These are phyloP conservation scores for Pythium periplocum DNA, from an alignment of 352 stramenopile genomes.

Conservation along the genomic window DNA sequence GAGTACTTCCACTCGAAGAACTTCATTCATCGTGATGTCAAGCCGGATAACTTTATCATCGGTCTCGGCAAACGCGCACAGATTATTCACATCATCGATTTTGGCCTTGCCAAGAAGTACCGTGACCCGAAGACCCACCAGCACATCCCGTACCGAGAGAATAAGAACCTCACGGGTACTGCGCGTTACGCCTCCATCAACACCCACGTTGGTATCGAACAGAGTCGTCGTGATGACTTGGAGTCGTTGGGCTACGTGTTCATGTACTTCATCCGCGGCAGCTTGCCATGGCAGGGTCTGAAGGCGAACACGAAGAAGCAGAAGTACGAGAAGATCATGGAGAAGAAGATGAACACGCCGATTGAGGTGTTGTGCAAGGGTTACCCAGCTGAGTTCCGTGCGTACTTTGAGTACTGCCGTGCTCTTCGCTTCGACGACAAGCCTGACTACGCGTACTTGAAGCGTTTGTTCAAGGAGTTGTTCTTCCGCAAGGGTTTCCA, in stretches of 20 bases:
- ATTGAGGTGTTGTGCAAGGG: constrained; percentile 92
- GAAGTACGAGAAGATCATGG: constrained; percentile 99
- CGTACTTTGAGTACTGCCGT: constrained; percentile 95
- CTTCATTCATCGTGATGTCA: constrained; percentile 89
- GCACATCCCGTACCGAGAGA: constrained; percentile 89
- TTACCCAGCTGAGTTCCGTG: constrained; percentile 95
- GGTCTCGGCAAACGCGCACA: constrained; percentile 83
- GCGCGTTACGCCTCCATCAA: constrained; percentile 98
- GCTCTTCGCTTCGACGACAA: constrained; percentile 86
- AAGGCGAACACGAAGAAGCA: constrained; percentile 94
- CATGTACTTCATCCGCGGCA: constrained; percentile 93
- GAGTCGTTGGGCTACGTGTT: constrained; percentile 96
- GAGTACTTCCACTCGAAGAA: constrained; percentile 89
- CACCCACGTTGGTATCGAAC: constrained; percentile 98
- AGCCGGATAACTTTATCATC: constrained; percentile 90
- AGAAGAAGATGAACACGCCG: constrained; percentile 97
- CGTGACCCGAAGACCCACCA: constrained; percentile 85
- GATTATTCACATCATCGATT: constrained; percentile 86
- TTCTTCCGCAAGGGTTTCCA: constrained; percentile 99
- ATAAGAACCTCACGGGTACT: constrained; percentile 93
- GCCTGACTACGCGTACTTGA: constrained; percentile 87
- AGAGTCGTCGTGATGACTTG: constrained; percentile 96
- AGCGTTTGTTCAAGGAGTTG: constrained; percentile 98
- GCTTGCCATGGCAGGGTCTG: constrained; percentile 97
- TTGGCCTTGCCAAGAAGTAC: constrained; percentile 89